Evolutionary conservation across 805 yeast genomes (phyloP).

Genomic region (Candida krabiensis): DNA sequence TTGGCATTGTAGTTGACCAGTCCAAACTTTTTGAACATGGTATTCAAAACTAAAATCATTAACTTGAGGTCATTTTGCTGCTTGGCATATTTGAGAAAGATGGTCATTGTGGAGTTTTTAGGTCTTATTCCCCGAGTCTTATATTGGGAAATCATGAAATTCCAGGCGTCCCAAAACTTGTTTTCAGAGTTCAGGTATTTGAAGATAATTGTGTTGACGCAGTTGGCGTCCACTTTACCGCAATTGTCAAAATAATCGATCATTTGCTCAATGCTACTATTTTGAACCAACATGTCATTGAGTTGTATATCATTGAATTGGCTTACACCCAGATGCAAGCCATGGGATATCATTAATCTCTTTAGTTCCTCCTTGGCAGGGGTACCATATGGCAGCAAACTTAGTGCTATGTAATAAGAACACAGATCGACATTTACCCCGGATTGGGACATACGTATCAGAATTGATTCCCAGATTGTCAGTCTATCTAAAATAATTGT

Average conservation of each 20-base stretch:
- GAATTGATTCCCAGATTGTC: slow-evolving; percentile 14
- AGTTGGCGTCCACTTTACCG: slow-evolving; percentile 15
- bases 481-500: slow-evolving; percentile 15
- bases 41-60: slow-evolving; percentile 18
- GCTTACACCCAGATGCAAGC: slow-evolving; percentile 8
- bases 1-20: slow-evolving; percentile 18
- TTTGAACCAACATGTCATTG: slow-evolving; percentile 17
- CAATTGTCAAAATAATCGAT: slow-evolving; percentile 10
- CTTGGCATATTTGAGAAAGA: slow-evolving; percentile 20
- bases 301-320: slow-evolving; percentile 18
- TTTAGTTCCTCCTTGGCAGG: slow-evolving; percentile 13
- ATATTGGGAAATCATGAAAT: slow-evolving; percentile 13
- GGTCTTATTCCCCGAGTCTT: slow-evolving; percentile 8
- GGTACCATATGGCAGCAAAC: slow-evolving; percentile 18
- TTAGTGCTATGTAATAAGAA: slow-evolving; percentile 21
- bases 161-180: slow-evolving; percentile 21
- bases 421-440: slow-evolving; percentile 19
- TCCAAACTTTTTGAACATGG: slow-evolving; percentile 11
- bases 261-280: slow-evolving; percentile 11
- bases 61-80: slow-evolving; percentile 8
- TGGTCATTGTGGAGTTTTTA: slow-evolving; percentile 21
- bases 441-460: slow-evolving; percentile 13
- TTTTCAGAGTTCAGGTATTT: slow-evolving; percentile 9
- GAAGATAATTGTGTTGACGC: slow-evolving; percentile 25
- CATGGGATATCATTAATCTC: slow-evolving; percentile 11